A percentile compares a stretch with the other conserved stretches of the same genome.
Conservation (phyloP, 2,329 filamentous ascomycete genomes). For the Venturia oleaginea region DNA sequence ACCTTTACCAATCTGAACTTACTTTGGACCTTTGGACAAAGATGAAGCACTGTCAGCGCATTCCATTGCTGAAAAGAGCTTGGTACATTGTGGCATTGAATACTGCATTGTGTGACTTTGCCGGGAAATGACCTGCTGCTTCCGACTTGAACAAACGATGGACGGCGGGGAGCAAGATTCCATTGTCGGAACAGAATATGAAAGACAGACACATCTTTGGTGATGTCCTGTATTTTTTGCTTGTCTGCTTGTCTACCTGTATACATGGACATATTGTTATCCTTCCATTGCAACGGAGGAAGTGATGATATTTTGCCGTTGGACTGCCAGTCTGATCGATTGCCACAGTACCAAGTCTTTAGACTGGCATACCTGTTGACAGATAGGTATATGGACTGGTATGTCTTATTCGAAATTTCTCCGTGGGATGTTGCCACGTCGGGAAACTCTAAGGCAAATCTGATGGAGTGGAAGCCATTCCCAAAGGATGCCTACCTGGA, state of each 20-base stretch:
- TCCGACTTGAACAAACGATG: not conserved
- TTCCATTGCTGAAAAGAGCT: not conserved
- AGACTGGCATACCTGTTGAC: not conserved
- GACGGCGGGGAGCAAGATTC: not conserved
- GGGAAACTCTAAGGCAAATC: not conserved
- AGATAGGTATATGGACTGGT: not conserved
- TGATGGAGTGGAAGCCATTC: not conserved
- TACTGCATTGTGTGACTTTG: not conserved
- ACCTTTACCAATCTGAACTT: not conserved
- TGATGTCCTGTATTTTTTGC: not conserved
- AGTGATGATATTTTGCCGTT: not conserved
- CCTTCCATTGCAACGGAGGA: not conserved
- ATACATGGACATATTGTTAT: not conserved
- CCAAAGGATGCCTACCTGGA: not conserved
- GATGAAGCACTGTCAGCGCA: not conserved
- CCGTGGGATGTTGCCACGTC: not conserved
- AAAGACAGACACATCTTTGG: not conserved
- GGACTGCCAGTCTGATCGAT: not conserved
- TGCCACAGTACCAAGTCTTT: not conserved
- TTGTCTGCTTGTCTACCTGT: not conserved
- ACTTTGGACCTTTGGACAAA: not conserved
- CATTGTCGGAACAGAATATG: not conserved
- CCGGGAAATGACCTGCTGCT: not conserved
- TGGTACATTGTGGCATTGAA: not conserved
- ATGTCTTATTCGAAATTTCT: not conserved